phyloP scores from a whole-genome alignment of 140 eudicot genomes.

The Bidens hawaiensis region DNA sequence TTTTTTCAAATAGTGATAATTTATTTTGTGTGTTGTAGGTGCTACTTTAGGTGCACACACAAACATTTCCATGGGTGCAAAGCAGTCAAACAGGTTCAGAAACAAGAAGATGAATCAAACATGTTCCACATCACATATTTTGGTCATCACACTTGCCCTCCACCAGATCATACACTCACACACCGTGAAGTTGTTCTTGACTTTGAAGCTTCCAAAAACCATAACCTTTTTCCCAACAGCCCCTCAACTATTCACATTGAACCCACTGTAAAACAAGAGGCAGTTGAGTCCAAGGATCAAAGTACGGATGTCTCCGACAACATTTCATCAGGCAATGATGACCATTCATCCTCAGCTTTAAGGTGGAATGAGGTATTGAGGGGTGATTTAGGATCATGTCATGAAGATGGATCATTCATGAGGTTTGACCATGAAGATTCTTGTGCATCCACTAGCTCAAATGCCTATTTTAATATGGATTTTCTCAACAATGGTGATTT shows the following conservation, averaged over 20 bases:
- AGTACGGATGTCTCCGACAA: conserved; percentile 14
- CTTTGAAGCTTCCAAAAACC: conserved; percentile 23
- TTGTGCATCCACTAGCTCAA: conserved; percentile 22
- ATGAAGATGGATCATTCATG: too few relatives aligned
- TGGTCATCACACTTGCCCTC: conserved; percentile 58
- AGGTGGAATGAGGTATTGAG: conserved; percentile 8
- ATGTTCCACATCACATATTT: conserved; percentile 54
- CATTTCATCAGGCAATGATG: conserved; percentile 22
- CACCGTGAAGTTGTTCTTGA: conserved; percentile 21
- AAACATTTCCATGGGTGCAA: conserved; percentile 51
- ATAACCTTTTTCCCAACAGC: conserved; percentile 3
- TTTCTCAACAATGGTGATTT: conserved; percentile 14
- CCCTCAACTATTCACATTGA: conserved; percentile 21
- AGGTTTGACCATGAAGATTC: conserved; percentile 30
- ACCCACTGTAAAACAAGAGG: conserved; percentile 27
- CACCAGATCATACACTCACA: too few relatives aligned
- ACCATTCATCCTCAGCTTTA: not conserved
- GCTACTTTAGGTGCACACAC: conserved; percentile 83
- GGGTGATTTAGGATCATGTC: too few relatives aligned
- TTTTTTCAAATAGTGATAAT: not conserved
- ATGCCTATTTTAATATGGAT: conserved; percentile 11
- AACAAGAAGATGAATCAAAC: conserved; percentile 30
- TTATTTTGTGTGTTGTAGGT: conserved; percentile 33
- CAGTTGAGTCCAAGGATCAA: conserved; percentile 15
- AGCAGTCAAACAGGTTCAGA: conserved; percentile 74